A percentile compares a stretch with the other conserved stretches of the same genome.
These are phyloP conservation scores for Fraxinus xanthoxyloides DNA, from an alignment of 305 asterid species.

Conservation along the genomic window DNA sequence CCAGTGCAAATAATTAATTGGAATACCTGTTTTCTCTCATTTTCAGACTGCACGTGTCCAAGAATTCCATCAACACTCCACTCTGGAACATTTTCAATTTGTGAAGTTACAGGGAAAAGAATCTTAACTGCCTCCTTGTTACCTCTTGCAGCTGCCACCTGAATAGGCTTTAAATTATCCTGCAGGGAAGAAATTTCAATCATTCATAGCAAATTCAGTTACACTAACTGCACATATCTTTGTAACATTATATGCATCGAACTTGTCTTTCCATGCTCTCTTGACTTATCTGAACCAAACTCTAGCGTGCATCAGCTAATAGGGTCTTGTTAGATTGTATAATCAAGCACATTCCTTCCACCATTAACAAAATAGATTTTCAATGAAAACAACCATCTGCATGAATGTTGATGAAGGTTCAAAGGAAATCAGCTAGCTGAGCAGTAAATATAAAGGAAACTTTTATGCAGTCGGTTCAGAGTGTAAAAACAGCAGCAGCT, in stretches of 20 bases:
- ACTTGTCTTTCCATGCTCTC: not conserved
- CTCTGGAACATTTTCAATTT: constrained; percentile 39
- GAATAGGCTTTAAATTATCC: constrained; percentile 82
- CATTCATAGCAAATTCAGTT: not conserved
- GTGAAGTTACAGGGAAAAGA: constrained; percentile 63
- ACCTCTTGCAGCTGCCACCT: constrained; percentile 77
- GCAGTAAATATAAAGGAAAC: not conserved
- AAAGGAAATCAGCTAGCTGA: not conserved
- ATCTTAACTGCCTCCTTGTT: constrained; percentile 68
- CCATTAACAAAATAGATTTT: not conserved
- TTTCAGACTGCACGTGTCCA: constrained; percentile 55
- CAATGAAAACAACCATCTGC: not conserved
- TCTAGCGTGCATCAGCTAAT: not conserved
- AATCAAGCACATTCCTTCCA: not conserved
- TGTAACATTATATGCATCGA: not conserved
- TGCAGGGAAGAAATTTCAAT: constrained; percentile 36
- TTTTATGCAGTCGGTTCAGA: not conserved
- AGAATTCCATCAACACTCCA: constrained; percentile 85
- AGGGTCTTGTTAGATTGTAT: not conserved
- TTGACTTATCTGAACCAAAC: not conserved
- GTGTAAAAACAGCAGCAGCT: not conserved
- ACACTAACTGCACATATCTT: not conserved
- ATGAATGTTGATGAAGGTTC: not conserved
- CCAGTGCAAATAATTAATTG: not conserved
- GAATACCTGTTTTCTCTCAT: constrained; percentile 50